phyloP scores from a whole-genome alignment of 331 rosid genomes.

The Phaseolus coccineus region DNA sequence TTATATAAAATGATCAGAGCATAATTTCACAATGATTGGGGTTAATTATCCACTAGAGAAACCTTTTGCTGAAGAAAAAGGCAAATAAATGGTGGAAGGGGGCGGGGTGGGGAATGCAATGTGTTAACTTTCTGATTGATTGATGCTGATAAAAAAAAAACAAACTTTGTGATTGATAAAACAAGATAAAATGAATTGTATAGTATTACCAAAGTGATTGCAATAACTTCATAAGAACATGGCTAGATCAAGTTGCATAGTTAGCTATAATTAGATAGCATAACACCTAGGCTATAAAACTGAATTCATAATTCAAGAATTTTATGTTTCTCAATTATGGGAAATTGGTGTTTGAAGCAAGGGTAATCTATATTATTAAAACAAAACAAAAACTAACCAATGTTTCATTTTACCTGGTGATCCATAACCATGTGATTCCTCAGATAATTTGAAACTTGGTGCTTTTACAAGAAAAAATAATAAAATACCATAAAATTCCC shows the following conservation, averaged over 20 bases:
- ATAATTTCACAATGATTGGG: slow-evolving; percentile 56
- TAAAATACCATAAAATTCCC: neutral
- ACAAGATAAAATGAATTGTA: slow-evolving; percentile 30
- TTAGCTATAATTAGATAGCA: neutral
- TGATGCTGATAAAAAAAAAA: too few species aligned
- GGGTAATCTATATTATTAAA: too few species aligned
- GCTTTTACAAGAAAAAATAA: neutral
- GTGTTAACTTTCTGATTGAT: slow-evolving; percentile 5
- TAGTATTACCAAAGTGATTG: slow-evolving; percentile 3
- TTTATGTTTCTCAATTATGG: slow-evolving; percentile 27
- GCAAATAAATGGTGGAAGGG: neutral
- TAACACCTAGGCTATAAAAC: too few species aligned
- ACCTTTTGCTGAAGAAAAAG: slow-evolving; percentile 47
- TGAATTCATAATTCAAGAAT: slow-evolving; percentile 16
- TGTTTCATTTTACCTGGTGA: neutral
- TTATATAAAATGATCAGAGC: slow-evolving; percentile 43
- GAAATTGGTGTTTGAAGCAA: neutral
- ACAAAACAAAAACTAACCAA: neutral
- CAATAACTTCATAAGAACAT: neutral
- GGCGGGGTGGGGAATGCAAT: slow-evolving; percentile 2
- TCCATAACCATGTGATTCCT: neutral
- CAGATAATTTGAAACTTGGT: neutral
- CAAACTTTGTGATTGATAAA: slow-evolving; percentile 37
- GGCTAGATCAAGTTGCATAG: slow-evolving; percentile 2
- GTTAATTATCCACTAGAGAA: slow-evolving; percentile 43